A percentile compares a stretch with the other conserved stretches of the same genome.
phyloP scores from a whole-genome alignment of 2,329 filamentous ascomycete genomes.

The Colletotrichum sp. region DNA sequence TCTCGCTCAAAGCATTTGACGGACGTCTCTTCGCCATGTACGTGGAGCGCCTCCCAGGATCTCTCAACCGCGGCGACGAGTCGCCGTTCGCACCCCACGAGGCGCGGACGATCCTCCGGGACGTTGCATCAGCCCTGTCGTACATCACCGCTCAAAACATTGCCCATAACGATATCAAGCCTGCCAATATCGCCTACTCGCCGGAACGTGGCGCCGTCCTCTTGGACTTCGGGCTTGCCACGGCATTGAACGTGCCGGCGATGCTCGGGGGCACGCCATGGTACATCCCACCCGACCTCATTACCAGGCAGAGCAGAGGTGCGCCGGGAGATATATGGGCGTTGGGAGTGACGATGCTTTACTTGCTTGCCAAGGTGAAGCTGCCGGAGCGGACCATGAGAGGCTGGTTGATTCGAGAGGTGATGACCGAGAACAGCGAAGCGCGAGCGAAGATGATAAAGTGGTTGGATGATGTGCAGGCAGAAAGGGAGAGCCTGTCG shows the following conservation, averaged over 20 bases:
- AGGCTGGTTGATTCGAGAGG: neutral
- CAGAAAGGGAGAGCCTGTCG: neutral
- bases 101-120: neutral
- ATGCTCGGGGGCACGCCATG: slow-evolving; percentile 12
- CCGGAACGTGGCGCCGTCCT: neutral
- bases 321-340: slow-evolving; percentile 9
- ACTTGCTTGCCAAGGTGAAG: neutral
- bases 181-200: slow-evolving; percentile 14
- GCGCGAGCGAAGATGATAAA: neutral
- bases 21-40: neutral
- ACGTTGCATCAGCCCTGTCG: neutral
- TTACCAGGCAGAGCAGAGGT: neutral
- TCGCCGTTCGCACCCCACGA: neutral
- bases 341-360: slow-evolving; percentile 21
- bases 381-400: neutral
- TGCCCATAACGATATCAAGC: slow-evolving; percentile 15
- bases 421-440: neutral
- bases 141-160: neutral
- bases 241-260: neutral
- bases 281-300: slow-evolving; percentile 17
- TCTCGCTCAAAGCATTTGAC: neutral
- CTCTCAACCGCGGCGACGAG: neutral
- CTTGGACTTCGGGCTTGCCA: slow-evolving; percentile 14
- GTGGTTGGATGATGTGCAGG: neutral
- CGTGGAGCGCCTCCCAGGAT: neutral